A percentile compares a stretch with the other conserved stretches of the same genome.
These are phyloP conservation scores for Epichloe coenophiala DNA, from an alignment of 2,329 filamentous ascomycete genomes.

Conservation along the genomic window DNA sequence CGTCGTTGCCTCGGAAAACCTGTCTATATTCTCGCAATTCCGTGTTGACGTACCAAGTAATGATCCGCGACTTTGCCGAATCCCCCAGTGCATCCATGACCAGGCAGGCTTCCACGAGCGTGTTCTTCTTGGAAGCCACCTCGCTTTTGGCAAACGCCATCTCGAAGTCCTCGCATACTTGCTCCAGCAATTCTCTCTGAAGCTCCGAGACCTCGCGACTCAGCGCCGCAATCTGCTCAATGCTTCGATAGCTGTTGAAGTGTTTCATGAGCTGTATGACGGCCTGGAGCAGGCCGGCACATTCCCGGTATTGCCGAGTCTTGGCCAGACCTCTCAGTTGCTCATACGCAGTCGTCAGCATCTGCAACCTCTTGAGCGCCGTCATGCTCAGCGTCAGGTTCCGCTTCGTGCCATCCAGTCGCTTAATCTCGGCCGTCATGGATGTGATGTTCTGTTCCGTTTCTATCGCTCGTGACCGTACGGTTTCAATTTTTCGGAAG, in stretches of 20 bases:
- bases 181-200: slow-evolving; percentile 83
- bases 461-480: slow-evolving; percentile 75
- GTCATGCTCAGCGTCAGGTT: slow-evolving; percentile 98
- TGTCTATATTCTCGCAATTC: slow-evolving; percentile 90
- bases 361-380: slow-evolving; percentile 88
- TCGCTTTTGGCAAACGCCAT: slow-evolving; percentile 85
- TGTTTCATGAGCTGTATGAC: slow-evolving; percentile 96
- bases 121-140: slow-evolving; percentile 52
- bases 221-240: slow-evolving; percentile 91
- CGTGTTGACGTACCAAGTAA: slow-evolving; percentile 98
- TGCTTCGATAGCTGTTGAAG: slow-evolving; percentile 95
- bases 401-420: slow-evolving; percentile 88
- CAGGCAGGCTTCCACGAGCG: slow-evolving; percentile 73
- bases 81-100: slow-evolving; percentile 95
- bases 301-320: slow-evolving; percentile 85
- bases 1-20: slow-evolving; percentile 90
- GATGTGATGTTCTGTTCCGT: slow-evolving; percentile 94
- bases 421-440: slow-evolving; percentile 98
- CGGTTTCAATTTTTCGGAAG: slow-evolving; percentile 89
- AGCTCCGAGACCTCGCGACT: slow-evolving; percentile 88
- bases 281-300: slow-evolving; percentile 82
- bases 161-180: slow-evolving; percentile 99
- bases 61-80: slow-evolving; percentile 62
- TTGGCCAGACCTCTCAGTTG: slow-evolving; percentile 75
- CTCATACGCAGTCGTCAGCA: slow-evolving; percentile 98